phyloP scores from a whole-genome alignment of 2,329 filamentous ascomycete species.

The Aspergillus novoparasiticus region DNA sequence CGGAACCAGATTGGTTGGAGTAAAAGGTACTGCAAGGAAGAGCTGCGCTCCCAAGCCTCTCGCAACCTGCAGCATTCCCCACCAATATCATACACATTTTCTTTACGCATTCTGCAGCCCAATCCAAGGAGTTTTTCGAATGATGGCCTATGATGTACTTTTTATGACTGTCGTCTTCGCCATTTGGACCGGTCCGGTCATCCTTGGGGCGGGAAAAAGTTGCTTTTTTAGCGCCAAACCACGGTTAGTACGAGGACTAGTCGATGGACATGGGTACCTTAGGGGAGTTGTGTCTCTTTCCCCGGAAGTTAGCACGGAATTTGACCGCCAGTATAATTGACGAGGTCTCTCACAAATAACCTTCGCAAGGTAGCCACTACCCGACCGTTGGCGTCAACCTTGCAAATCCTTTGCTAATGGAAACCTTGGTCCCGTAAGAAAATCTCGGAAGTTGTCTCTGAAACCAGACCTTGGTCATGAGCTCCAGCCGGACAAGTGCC shows the following conservation, averaged over 20 bases:
- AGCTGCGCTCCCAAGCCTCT: constrained; percentile 1
- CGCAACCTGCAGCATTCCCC: constrained; percentile 1
- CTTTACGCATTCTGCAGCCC: constrained; percentile 15
- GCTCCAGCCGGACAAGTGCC: neutral
- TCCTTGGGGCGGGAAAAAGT: constrained; percentile 20
- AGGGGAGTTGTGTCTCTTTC: constrained; percentile 10
- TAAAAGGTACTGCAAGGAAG: constrained; percentile 22
- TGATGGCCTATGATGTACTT: neutral
- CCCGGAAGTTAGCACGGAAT: constrained; percentile 19
- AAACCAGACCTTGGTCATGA: neutral
- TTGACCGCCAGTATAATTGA: constrained; percentile 16
- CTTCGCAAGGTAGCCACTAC: constrained; percentile 12
- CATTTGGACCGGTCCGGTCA: constrained; percentile 14
- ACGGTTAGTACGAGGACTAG: constrained; percentile 14
- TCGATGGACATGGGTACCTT: constrained; percentile 17
- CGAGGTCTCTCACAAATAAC: constrained; percentile 1
- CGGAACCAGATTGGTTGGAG: constrained; percentile 6
- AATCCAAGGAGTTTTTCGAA: constrained; percentile 15
- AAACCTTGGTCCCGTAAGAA: constrained; percentile 5
- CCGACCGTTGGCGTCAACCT: constrained; percentile 15
- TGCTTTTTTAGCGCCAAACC: constrained; percentile 20
- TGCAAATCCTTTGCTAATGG: constrained; percentile 16
- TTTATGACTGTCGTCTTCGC: constrained; percentile 2
- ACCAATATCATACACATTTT: constrained; percentile 2
- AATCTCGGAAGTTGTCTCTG: neutral